Conservation (phyloP, 2,329 filamentous ascomycete species). For the Ascochyta koolunga region DNA sequence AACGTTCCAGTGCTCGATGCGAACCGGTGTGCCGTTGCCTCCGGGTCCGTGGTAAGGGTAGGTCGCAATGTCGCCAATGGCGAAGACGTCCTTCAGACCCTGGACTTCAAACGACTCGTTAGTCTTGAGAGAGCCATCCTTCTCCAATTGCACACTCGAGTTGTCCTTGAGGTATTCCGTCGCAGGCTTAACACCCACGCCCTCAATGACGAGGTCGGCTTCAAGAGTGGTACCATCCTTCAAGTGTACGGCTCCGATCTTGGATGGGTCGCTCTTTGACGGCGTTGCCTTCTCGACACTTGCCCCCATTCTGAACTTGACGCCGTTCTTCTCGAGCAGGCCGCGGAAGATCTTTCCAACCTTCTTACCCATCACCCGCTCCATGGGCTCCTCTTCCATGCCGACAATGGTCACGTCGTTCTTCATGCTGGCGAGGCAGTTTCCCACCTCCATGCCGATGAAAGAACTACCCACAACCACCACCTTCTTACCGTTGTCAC, state of each 20-base stretch:
- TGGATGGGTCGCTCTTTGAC: constrained; percentile 68
- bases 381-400: constrained; percentile 82
- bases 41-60: constrained; percentile 94
- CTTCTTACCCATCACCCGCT: constrained; percentile 81
- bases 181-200: constrained; percentile 84
- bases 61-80: constrained; percentile 92
- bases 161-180: constrained; percentile 83
- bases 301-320: constrained; percentile 85
- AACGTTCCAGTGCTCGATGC: constrained; percentile 99
- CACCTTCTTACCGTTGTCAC: constrained; percentile 84
- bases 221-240: constrained; percentile 85
- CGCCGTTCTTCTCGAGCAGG: constrained; percentile 80
- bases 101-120: constrained; percentile 79
- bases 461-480: constrained; percentile 92
- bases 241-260: constrained; percentile 79
- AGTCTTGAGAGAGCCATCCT: constrained; percentile 84
- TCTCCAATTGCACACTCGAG: constrained; percentile 70
- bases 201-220: constrained; percentile 89
- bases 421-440: constrained; percentile 73
- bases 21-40: constrained; percentile 71
- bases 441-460: constrained; percentile 97
- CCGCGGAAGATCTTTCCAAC: constrained; percentile 83
- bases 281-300: constrained; percentile 82
- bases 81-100: constrained; percentile 82
- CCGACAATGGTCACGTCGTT: constrained; percentile 88